Evolutionary conservation across 805 yeast species (phyloP).

Genomic region (Zygosaccharomyces kombuchaensis): DNA sequence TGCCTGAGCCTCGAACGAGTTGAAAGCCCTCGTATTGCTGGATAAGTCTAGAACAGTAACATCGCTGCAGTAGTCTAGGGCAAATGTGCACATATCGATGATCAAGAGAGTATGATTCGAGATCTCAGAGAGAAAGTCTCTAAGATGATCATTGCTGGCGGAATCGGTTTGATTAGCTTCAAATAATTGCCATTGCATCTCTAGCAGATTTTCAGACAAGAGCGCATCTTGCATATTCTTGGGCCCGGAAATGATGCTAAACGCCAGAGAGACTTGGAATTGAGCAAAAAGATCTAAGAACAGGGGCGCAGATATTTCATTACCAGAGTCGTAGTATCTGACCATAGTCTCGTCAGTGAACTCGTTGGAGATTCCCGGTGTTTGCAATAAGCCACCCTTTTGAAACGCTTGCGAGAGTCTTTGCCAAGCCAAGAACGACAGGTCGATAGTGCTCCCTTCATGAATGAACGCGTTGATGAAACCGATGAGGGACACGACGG

Average conservation of each 20-base stretch:
- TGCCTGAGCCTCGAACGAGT: constrained; percentile 33
- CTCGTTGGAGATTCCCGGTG: constrained; percentile 13
- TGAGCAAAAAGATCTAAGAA: constrained; percentile 23
- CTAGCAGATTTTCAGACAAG: constrained; percentile 18
- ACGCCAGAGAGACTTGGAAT: constrained; percentile 30
- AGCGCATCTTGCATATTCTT: constrained; percentile 27
- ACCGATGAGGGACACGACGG: constrained; percentile 38
- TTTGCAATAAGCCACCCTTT: constrained; percentile 16
- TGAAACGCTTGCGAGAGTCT: constrained; percentile 13
- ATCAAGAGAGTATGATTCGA: constrained; percentile 37
- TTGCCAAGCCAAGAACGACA: constrained; percentile 20
- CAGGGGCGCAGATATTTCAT: constrained; percentile 28
- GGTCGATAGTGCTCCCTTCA: constrained; percentile 13
- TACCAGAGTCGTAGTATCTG: constrained; percentile 27
- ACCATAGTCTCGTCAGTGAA: constrained; percentile 30
- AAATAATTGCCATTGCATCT: constrained; percentile 9
- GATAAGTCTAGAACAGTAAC: constrained; percentile 23
- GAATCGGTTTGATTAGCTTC: constrained; percentile 11
- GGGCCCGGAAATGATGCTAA: constrained; percentile 31
- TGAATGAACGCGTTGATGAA: constrained; percentile 34
- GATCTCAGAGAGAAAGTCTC: constrained; percentile 34
- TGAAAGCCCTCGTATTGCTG: constrained; percentile 16
- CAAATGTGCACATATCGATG: constrained; percentile 25
- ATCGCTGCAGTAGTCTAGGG: constrained; percentile 19
- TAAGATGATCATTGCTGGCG: constrained; percentile 30